Evolutionary conservation across 1,139 yeast genomes (phyloP).

Genomic region (Diutina mesorugosa): DNA sequence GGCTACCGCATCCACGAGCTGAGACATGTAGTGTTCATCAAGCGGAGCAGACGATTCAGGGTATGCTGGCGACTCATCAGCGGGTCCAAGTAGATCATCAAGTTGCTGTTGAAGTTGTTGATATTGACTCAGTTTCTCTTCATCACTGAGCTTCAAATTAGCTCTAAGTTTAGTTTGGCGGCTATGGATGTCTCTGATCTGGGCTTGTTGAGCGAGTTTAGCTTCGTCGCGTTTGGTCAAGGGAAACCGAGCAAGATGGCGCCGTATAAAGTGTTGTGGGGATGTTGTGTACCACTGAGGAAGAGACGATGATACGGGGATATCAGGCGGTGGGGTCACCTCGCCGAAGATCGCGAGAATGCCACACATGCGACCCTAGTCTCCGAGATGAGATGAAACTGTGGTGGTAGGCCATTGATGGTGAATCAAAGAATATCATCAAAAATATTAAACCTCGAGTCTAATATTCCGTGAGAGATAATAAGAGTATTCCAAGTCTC

Average conservation of each 20-base stretch:
- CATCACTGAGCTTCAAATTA: not conserved
- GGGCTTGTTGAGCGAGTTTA: not conserved
- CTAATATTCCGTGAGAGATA: too few species aligned
- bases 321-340: not conserved
- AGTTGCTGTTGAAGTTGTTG: not conserved
- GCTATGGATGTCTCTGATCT: not conserved
- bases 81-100: not conserved
- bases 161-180: not conserved
- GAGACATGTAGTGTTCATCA: not conserved
- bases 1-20: not conserved
- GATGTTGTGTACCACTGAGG: not conserved
- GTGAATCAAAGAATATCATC: too few species aligned
- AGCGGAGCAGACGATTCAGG: not conserved
- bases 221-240: not conserved
- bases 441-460: too few species aligned
- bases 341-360: not conserved
- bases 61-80: not conserved
- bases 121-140: not conserved
- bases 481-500: too few species aligned
- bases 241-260: not conserved
- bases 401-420: too few species aligned
- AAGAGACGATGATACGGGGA: not conserved
- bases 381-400: not conserved
- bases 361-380: not conserved
- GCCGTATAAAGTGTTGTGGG: not conserved